A percentile compares a stretch with the other conserved stretches of the same genome.
These are phyloP conservation scores for Mastigamoeba balamuthi DNA, from an alignment of 78 protist genomes.

Conservation along the genomic window DNA sequence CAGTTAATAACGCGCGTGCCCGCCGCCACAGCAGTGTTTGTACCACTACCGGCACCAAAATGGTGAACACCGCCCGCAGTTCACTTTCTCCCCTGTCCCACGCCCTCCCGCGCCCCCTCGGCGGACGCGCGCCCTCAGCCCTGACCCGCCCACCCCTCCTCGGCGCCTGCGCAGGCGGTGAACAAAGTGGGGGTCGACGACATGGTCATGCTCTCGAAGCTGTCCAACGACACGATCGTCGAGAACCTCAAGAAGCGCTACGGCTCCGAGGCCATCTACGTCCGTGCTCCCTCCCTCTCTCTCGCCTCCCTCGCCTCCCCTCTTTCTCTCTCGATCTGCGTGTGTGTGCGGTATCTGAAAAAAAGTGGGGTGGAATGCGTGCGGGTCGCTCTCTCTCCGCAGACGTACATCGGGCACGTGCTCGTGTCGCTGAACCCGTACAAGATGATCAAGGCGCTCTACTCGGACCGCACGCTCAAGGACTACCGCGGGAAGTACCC, in stretches of 20 bases:
- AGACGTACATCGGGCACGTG: constrained; percentile 83
- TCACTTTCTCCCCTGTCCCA: no score
- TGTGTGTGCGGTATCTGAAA: no score
- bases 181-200: constrained; percentile 73
- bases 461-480: constrained; percentile 29
- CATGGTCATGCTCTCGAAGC: constrained; percentile 68
- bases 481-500: constrained; percentile 39
- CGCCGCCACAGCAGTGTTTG: no score
- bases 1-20: no score
- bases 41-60: no score
- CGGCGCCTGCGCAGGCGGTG: neutral
- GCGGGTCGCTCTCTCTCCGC: neutral
- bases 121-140: no score
- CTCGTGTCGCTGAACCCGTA: constrained; percentile 84
- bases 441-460: constrained; percentile 35
- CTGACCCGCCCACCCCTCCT: no score
- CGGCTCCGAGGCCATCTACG: constrained; percentile 64
- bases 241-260: constrained; percentile 62
- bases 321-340: neutral
- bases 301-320: neutral
- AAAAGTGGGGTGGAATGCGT: neutral
- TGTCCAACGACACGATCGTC: constrained; percentile 52
- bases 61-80: no score
- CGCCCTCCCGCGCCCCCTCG: no score
- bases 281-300: constrained; percentile 8